Percentiles rank a stretch among this genome's conserved stretches.
Conservation (phyloP, 345 rosid species). For the Populus davidiana region DNA sequence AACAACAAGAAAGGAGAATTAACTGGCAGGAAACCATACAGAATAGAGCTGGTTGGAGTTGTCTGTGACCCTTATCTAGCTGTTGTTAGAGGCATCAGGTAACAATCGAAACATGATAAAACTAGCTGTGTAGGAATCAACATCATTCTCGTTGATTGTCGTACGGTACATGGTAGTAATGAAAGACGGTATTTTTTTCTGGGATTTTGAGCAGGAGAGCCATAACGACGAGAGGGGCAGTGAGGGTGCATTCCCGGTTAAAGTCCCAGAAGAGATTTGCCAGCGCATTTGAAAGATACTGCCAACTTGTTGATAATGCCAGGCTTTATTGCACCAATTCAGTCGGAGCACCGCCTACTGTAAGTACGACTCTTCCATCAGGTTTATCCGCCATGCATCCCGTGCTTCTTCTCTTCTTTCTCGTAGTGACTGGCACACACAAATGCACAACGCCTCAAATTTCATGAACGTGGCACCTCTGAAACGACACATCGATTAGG, state of each 20-base stretch:
- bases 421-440: no score
- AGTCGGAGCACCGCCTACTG: conserved; percentile 85
- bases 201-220: conserved; percentile 67
- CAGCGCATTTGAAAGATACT: conserved; percentile 67
- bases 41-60: conserved; percentile 92
- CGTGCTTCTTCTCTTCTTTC: no score
- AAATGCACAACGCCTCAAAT: no score
- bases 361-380: conserved; percentile 2
- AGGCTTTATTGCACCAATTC: conserved; percentile 81
- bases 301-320: conserved; percentile 78
- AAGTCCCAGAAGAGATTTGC: conserved; percentile 93
- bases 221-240: conserved; percentile 80
- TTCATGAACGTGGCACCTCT: no score
- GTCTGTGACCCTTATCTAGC: conserved; percentile 94
- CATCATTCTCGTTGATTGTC: no score
- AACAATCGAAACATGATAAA: not conserved
- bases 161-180: not conserved
- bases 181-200: not conserved
- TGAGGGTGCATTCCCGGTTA: conserved; percentile 76
- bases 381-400: no score
- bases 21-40: conserved; percentile 67
- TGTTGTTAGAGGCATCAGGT: conserved; percentile 93
- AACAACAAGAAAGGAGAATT: conserved; percentile 27
- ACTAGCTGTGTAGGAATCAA: no score
- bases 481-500: no score